These are phyloP conservation scores for Cutaneotrichosporon sp. DNA, from an alignment of 1,284 basidiomycete genomes.

Conservation along the genomic window DNA sequence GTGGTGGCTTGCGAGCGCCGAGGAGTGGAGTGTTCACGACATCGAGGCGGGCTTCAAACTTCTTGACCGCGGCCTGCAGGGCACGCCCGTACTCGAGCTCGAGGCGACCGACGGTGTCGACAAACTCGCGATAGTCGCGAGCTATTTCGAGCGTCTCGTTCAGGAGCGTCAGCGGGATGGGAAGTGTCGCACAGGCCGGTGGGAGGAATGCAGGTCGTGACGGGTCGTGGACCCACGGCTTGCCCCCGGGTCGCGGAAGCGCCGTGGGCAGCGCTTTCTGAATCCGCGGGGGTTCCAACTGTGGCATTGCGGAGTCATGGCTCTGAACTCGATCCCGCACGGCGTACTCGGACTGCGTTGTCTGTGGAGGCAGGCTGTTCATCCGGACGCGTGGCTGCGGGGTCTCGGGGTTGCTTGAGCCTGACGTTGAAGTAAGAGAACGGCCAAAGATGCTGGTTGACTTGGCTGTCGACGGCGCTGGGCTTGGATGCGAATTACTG, in stretches of 20 bases:
- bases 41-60: conserved; percentile 25
- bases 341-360: background rate
- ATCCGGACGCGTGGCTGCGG: background rate
- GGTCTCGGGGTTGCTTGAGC: background rate
- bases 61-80: conserved; percentile 23
- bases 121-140: conserved; percentile 29
- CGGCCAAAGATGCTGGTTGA: background rate
- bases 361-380: background rate
- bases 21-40: conserved; percentile 2
- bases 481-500: background rate
- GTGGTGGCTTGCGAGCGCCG: conserved; percentile 20
- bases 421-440: background rate
- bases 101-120: conserved; percentile 25
- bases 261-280: background rate
- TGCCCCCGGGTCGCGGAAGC: background rate
- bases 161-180: conserved; percentile 16
- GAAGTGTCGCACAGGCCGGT: conserved; percentile 2
- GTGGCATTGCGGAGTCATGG: background rate
- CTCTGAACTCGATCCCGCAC: background rate
- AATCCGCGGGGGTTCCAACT: background rate
- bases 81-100: conserved; percentile 26
- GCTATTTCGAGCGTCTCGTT: conserved; percentile 25
- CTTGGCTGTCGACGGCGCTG: background rate
- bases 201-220: conserved; percentile 26
- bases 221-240: conserved; percentile 23